Base-by-base conservation (phyloP, 1,139 yeast genomes). In the Scheffersomyces titani region DNA sequence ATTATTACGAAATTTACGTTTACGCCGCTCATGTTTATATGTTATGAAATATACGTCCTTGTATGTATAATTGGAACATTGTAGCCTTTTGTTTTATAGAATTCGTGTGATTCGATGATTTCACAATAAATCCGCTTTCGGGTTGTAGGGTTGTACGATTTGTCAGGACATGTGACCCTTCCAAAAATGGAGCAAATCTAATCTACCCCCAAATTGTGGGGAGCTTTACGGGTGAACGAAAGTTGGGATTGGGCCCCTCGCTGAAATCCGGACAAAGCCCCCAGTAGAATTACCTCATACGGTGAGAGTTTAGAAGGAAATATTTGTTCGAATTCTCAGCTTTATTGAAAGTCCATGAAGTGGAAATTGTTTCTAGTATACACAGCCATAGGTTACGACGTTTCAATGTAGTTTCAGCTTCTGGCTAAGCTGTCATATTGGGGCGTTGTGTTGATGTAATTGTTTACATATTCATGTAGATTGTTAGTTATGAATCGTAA, bases 371-470 rank as follows among this genome's bases (percentile, higher is more conserved):
- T 30, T 9, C 40, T 30, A 30, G 40, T 11, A 7, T 9, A 2
- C 13, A 30, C 40, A 16, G 40, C 40, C 3, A 6, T 30, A 16
- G 24, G 6, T 6, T 22, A 22, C 24, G 24, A 2, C 9, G 16
- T 11, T 30, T 30, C 2, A 9, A 30, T 3, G 16, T 30, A 9
- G 30, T 19, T 22, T 47, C 40, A 59, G 19, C 54, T 60, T 50
- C 75, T 64, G 1, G 81, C 77, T 57, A 78, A 65, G 51, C 76
- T 72, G 65, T 87, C 90, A 68, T 88, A 88, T 47, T 83, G 83
- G 0, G 92, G 90, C 47, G 86, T 78, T n/a, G 88, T 85, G 56
- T 79, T 73, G 59, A 85, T 84, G 62, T 84, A 79, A 20, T 79
- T 76, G 50, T 80, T 78, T 53, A 76, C 74, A 64, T 85, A 77